Evolutionary conservation across 2,329 filamentous ascomycete genomes (phyloP), one percentile per base, ranked within the genome.

Genomic region (Fusarium incarnatum): DNA sequence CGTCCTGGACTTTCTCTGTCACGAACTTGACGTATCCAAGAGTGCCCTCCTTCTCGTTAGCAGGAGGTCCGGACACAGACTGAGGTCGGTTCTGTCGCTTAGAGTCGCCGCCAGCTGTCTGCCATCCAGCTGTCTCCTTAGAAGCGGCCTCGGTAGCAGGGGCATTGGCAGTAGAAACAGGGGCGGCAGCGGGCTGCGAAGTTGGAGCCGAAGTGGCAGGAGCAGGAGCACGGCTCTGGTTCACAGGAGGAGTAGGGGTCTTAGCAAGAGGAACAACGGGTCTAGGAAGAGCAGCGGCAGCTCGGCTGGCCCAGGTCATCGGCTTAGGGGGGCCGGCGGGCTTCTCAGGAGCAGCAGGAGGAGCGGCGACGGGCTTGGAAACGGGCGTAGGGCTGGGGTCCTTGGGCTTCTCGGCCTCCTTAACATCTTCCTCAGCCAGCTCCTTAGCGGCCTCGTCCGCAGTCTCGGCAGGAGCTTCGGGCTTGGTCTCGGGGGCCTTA

Each of bases 1-100:
- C 88, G 16, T 90, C 87, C 78, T 93, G 88, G 55, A 99, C 91
- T 82, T 94, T 94, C 34, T 97, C 94, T 52, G 91, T 95, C 52
- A 98, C 95, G 75, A 95, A 97, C 86, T 97, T 97, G 81, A 99
- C 94, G 81, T 98, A 98, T 22, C 92, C 96, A 73, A 94, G 88
- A 56, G 91, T 91, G 67, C 89, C 89, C 68, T 95, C 91, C 76
- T 93, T 92, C 76, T 94, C 92, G 48, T 83, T 78, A n/a, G 83
- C 81, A 23, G 85, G 80, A 27, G 85, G 80, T 53, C 84, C 84
- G 59, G 89, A 85, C 73, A 89, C 85, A 57, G 90, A 88, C 80
- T 92, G 91, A 54, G 88, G 88, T 69, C 93, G 89, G 76, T 90
- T 91, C 79, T 96, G 93, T 78, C 93, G 91, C 86, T 96, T 96